Evolutionary conservation across 225 moss, liverwort and hornwort species (phyloP).

Genomic region (Takakia lepidozioides): DNA sequence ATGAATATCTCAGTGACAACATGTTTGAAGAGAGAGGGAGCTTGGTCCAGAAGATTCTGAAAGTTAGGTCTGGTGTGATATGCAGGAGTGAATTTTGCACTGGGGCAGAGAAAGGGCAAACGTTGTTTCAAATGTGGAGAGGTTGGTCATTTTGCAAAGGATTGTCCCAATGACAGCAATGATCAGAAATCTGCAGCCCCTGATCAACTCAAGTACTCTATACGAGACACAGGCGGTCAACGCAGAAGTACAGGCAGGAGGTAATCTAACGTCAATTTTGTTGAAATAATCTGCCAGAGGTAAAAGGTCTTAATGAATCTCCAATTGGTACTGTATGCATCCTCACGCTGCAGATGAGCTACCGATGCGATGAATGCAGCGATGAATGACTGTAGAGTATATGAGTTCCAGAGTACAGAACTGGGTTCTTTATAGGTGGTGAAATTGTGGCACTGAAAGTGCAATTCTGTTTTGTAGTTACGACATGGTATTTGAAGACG

Average conservation of each 20-base stretch:
- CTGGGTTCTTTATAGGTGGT: not conserved
- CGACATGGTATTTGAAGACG: constrained; percentile 85
- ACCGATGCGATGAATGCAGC: not conserved
- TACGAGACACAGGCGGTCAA: constrained; percentile 84
- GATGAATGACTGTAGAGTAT: not conserved
- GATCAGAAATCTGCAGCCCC: constrained; percentile 28
- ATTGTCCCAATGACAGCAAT: constrained; percentile 59
- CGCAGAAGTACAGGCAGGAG: constrained; percentile 64
- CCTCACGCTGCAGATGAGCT: not conserved
- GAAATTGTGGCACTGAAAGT: not conserved
- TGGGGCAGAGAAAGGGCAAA: constrained; percentile 30
- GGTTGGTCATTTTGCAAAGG: constrained; percentile 74
- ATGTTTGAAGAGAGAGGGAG: no score
- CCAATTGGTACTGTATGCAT: not conserved
- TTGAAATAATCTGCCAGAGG: not conserved
- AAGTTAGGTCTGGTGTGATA: constrained; percentile 1
- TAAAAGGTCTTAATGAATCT: not conserved
- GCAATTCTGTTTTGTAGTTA: constrained; percentile 32
- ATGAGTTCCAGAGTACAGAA: not conserved
- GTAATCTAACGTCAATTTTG: constrained; percentile 8
- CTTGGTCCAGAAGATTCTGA: no score
- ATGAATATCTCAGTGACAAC: no score
- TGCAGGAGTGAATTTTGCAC: constrained; percentile 18
- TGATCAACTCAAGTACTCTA: constrained; percentile 67
- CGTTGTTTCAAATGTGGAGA: constrained; percentile 95